These are phyloP conservation scores for Diaporthe amygdali DNA, from an alignment of 2,329 filamentous ascomycete species.

Conservation along the genomic window DNA sequence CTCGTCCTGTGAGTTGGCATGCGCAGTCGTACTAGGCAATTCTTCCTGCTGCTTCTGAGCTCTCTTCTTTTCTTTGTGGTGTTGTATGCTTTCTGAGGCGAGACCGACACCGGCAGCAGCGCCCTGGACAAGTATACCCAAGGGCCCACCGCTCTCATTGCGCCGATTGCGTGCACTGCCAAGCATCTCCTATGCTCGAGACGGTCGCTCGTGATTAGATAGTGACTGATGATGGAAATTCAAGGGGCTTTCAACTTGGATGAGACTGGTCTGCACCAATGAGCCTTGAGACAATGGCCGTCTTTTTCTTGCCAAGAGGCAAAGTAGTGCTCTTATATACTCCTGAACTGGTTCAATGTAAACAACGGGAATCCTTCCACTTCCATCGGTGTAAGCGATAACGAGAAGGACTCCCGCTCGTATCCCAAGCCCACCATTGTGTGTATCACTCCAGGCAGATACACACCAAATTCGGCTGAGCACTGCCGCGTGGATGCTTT, in stretches of 20 bases:
- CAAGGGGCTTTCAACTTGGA: neutral
- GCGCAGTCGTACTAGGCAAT: neutral
- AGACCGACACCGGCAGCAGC: constrained; percentile 28
- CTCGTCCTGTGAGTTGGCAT: neutral
- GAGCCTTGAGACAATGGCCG: neutral
- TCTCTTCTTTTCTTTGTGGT: constrained; percentile 28
- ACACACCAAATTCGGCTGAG: neutral
- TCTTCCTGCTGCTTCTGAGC: constrained; percentile 5
- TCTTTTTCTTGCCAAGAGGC: neutral
- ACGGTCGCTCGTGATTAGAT: neutral
- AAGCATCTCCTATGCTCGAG: neutral
- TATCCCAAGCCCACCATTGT: neutral
- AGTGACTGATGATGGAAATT: neutral
- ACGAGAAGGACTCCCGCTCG: neutral
- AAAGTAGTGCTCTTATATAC: neutral
- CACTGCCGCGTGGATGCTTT: neutral
- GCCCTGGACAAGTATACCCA: constrained; percentile 24
- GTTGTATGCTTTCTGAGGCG: constrained; percentile 27
- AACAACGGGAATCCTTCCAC: neutral
- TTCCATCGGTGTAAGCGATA: neutral
- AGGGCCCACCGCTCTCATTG: neutral
- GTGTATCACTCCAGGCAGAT: neutral
- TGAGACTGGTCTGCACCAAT: neutral
- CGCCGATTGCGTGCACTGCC: neutral
- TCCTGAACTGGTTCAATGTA: neutral